These are phyloP conservation scores for Cenchrus fungigraminus DNA, from an alignment of 176 grass and related monocot genomes.

Conservation along the genomic window DNA sequence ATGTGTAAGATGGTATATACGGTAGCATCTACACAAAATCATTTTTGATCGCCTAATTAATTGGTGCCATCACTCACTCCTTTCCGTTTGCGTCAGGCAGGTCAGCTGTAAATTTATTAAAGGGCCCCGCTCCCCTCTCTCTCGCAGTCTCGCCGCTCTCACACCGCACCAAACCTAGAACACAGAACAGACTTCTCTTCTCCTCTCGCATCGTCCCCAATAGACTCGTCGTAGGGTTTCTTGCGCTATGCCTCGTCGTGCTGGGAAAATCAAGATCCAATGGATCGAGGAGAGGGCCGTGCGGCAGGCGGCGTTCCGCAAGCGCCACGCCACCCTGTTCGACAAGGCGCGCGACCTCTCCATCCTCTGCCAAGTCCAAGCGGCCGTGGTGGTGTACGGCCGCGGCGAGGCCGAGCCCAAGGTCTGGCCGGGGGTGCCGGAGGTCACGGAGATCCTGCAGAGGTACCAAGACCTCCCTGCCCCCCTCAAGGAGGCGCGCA, in stretches of 20 bases:
- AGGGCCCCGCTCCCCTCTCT: not conserved
- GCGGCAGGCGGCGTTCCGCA: conserved; percentile 22
- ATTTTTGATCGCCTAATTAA: not conserved
- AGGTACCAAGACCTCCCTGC: conserved; percentile 9
- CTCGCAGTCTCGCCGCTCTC: not conserved
- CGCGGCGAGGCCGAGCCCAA: not conserved
- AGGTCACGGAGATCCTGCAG: not conserved
- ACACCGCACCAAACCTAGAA: not conserved
- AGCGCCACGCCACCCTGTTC: conserved; percentile 21
- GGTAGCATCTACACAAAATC: too few species aligned
- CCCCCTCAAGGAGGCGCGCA: not conserved
- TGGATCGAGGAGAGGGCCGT: not conserved
- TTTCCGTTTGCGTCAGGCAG: not conserved
- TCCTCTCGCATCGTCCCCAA: too few species aligned
- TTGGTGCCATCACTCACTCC: not conserved
- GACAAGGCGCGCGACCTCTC: conserved; percentile 35
- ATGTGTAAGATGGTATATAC: too few species aligned
- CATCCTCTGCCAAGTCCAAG: not conserved
- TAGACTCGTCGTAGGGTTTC: too few species aligned
- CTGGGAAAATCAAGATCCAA: conserved; percentile 17
- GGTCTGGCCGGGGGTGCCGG: conserved; percentile 2
- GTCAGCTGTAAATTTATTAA: not conserved
- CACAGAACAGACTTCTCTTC: not conserved
- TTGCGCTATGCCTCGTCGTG: not conserved
- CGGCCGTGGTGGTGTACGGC: conserved; percentile 20